Base-by-base conservation (phyloP, 2,329 filamentous ascomycete species). In the Colletotrichum liriopes region DNA sequence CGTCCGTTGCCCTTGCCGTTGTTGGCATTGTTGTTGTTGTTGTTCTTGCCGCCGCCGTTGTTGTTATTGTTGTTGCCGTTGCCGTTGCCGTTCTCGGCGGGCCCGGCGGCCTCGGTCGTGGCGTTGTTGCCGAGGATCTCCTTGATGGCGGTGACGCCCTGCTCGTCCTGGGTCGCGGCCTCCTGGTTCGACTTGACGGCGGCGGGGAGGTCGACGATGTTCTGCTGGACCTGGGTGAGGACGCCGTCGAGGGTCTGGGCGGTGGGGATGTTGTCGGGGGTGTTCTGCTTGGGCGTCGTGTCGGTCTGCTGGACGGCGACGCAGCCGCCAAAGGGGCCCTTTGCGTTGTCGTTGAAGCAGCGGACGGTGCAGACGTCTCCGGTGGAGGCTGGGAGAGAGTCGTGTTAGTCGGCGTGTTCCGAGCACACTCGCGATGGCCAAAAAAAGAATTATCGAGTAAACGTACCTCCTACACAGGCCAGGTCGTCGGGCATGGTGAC, bases 311-410 rank as follows among this genome's bases (percentile, higher is more conserved):
- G 86, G n/a, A 90, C 85, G 1, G 88, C 82, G 77, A 91, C 86
- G 79, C 89, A 91, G 63, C 89, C 86, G 55, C 87, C 87, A 69
- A 91, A 91, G 20, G 88, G 87, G 7, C 88, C 88, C 9, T 87
- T 87, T 3, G 85, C 79, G 11, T 88, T 86, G 63, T 85, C 87
- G 82, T 91, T 91, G 41, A 87, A 84, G 82, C 89, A 91, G 37
- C 89, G 86, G 23, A 91, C 83, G 1, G 88, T 90, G 83, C 88
- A 90, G 51, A 90, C 77, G 66, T 89, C 87, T 52, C 90, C 90
- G 1, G 88, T 89, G 0, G 89, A 89, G 8, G 81, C 86, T 86
- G 47, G 11, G 18, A 18, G 39, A 39, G 11, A 29, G 7, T 12
- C 16, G 29, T 73, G 74, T 74, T 45, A 66, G 70, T 20, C 12